Percentiles rank a stretch among this genome's conserved stretches.
These are phyloP conservation scores for Phytophthora pistaciae DNA, from an alignment of 352 stramenopile species.

Conservation along the genomic window DNA sequence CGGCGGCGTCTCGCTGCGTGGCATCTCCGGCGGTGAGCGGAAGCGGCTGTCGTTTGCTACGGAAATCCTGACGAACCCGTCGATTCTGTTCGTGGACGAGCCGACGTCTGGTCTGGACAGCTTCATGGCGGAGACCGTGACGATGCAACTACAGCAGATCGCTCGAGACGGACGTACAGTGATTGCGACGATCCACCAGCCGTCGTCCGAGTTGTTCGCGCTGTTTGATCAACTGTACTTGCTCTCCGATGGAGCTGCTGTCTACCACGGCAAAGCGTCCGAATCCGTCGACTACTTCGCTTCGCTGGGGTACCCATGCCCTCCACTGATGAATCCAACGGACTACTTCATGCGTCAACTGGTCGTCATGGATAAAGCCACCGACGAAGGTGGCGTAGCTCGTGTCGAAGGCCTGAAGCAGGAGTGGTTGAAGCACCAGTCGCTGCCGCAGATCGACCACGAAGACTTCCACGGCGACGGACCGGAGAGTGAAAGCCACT, in stretches of 20 bases:
- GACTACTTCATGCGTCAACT: slow-evolving; percentile 58
- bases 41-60: slow-evolving; percentile 84
- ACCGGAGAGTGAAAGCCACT: background rate
- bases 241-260: slow-evolving; percentile 34
- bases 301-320: slow-evolving; percentile 35
- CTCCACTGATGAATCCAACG: slow-evolving; percentile 44
- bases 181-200: slow-evolving; percentile 88
- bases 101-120: slow-evolving; percentile 62
- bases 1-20: slow-evolving; percentile 42
- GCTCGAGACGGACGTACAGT: slow-evolving; percentile 83
- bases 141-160: slow-evolving; percentile 61
- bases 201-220: slow-evolving; percentile 57
- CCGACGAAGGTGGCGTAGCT: slow-evolving; percentile 26
- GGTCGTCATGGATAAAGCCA: slow-evolving; percentile 42
- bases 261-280: slow-evolving; percentile 44
- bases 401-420: slow-evolving; percentile 32
- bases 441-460: slow-evolving; percentile 12
- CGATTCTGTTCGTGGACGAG: slow-evolving; percentile 83
- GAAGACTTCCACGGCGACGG: background rate
- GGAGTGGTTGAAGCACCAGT: slow-evolving; percentile 30
- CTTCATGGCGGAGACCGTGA: slow-evolving; percentile 56
- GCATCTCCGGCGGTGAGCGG: slow-evolving; percentile 75
- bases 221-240: slow-evolving; percentile 51
- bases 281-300: slow-evolving; percentile 48
- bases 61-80: slow-evolving; percentile 73